phyloP scores from a whole-genome alignment of 805 yeast species.

The Grigorovia jiainica region DNA sequence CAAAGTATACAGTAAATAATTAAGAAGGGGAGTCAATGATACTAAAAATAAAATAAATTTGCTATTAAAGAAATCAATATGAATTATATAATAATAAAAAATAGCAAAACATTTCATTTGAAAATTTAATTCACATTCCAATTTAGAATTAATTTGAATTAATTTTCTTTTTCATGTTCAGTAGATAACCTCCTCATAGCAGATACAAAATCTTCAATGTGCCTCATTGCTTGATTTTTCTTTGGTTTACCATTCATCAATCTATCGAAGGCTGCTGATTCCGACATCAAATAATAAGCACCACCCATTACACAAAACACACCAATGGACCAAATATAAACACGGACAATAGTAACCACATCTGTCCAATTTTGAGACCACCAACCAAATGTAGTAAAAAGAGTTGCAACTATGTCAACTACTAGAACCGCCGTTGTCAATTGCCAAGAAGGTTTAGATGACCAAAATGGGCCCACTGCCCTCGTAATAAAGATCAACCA shows the following conservation, averaged over 20 bases:
- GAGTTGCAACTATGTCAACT: constrained; percentile 86
- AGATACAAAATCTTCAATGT: constrained; percentile 73
- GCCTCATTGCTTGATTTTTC: constrained; percentile 49
- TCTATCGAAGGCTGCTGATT: constrained; percentile 69
- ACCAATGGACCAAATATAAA: constrained; percentile 95
- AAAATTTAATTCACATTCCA: too few species aligned
- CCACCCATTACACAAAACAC: constrained; percentile 94
- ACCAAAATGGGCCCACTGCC: constrained; percentile 98
- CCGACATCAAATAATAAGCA: constrained; percentile 88
- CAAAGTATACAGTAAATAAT: too few species aligned
- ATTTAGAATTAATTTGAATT: too few species aligned
- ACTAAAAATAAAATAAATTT: too few species aligned
- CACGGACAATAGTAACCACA: constrained; percentile 86
- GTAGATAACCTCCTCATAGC: constrained; percentile 87
- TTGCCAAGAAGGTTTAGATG: constrained; percentile 94
- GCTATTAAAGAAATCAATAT: too few species aligned
- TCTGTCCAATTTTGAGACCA: constrained; percentile 97
- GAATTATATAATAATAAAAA: too few species aligned
- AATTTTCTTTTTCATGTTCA: constrained; percentile 70
- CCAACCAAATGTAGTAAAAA: constrained; percentile 93
- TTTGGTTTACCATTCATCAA: constrained; percentile 76
- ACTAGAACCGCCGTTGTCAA: constrained; percentile 84
- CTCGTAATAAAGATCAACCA: constrained; percentile 96
- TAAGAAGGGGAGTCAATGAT: too few species aligned
- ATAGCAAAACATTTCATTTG: too few species aligned